phyloP scores from a whole-genome alignment of 106 monocot species.

The Acorus gramineus region DNA sequence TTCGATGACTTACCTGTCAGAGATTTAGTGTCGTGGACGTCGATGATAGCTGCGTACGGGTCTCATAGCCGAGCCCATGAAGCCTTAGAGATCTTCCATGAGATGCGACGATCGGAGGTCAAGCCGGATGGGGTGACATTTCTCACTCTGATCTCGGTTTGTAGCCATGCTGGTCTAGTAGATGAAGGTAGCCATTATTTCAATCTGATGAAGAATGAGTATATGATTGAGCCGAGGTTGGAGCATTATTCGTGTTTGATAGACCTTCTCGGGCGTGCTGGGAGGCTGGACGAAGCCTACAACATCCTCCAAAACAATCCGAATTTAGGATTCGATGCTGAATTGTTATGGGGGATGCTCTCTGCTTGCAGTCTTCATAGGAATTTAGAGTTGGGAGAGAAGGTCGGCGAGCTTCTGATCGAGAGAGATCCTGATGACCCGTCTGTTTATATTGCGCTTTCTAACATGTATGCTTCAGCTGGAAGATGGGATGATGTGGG shows the following conservation, averaged over 20 bases:
- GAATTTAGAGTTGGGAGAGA: slow-evolving; percentile 11
- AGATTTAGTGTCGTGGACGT: slow-evolving; percentile 64
- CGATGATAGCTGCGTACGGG: slow-evolving; percentile 69
- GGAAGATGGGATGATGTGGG: slow-evolving; percentile 10
- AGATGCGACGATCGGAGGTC: slow-evolving; percentile 14
- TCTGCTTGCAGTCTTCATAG: slow-evolving; percentile 16
- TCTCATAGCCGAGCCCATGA: slow-evolving; percentile 49
- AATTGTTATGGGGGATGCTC: slow-evolving; percentile 12
- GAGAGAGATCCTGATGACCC: slow-evolving; percentile 4
- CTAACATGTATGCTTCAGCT: slow-evolving; percentile 12
- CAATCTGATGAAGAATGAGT: slow-evolving; percentile 2
- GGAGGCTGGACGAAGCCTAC: slow-evolving; percentile 11
- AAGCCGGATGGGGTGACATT: too few relatives aligned
- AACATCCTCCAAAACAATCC: slow-evolving; percentile 2
- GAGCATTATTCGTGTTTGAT: slow-evolving; percentile 17
- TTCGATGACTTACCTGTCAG: slow-evolving; percentile 34
- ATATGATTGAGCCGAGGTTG: slow-evolving; percentile 2
- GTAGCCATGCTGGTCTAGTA: slow-evolving; percentile 20
- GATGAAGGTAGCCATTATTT: slow-evolving; percentile 16
- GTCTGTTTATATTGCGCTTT: slow-evolving; percentile 12
- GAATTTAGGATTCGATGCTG: neutral
- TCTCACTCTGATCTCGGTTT: slow-evolving; percentile 4
- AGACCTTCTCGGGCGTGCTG: slow-evolving; percentile 21
- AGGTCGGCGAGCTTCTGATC: slow-evolving; percentile 7
- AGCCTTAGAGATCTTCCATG: slow-evolving; percentile 43